Conservation (phyloP, 2,329 filamentous ascomycete genomes). For the Periglandula ipomoeae region DNA sequence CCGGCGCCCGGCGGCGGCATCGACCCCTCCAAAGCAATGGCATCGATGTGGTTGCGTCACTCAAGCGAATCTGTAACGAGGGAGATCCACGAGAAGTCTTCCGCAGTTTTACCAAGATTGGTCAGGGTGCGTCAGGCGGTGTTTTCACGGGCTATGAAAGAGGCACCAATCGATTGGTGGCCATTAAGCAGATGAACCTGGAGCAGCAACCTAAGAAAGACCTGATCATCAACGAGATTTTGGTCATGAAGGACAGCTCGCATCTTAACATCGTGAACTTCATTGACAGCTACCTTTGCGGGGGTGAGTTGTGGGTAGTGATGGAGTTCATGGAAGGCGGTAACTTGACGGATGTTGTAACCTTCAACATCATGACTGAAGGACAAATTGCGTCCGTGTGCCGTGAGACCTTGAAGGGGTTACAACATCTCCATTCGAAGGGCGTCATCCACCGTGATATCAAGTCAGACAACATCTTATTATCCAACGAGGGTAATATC, state of each 20-base stretch:
- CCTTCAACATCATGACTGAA: constrained; percentile 98
- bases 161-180: constrained; percentile 77
- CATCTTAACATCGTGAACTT: constrained; percentile 99
- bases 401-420: constrained; percentile 79
- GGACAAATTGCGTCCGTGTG: constrained; percentile 95
- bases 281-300: constrained; percentile 89
- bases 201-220: constrained; percentile 99
- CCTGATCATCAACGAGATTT: constrained; percentile 95
- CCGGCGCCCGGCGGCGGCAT: constrained; percentile 62
- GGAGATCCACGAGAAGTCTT: constrained; percentile 86
- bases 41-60: constrained; percentile 70
- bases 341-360: constrained; percentile 94
- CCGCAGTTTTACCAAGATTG: constrained; percentile 84
- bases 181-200: constrained; percentile 99
- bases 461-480: constrained; percentile 95
- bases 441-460: constrained; percentile 98
- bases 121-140: constrained; percentile 91
- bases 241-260: constrained; percentile 98
- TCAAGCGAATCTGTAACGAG: constrained; percentile 83
- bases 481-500: constrained; percentile 91
- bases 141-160: constrained; percentile 88
- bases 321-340: constrained; percentile 99
- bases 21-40: constrained; percentile 69
- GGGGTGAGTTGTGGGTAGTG: constrained; percentile 91
- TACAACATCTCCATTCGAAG: constrained; percentile 95